Evolutionary conservation across 495 filamentous ascomycete species (phyloP), one percentile per base, ranked within the genome.

Genomic region (Cairneyella variabilis): DNA sequence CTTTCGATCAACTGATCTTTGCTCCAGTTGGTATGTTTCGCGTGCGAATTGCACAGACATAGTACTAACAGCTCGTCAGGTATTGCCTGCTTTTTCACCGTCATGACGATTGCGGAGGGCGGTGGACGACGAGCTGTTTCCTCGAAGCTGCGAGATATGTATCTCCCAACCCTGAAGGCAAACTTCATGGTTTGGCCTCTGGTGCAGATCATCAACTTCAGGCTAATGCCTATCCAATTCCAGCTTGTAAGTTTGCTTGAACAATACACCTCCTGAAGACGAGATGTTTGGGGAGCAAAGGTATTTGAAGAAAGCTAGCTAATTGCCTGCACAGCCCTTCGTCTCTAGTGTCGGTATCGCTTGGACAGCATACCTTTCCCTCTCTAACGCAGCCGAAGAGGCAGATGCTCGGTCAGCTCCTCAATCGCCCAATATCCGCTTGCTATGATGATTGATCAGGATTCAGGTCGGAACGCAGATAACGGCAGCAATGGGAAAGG

Each of bases 331-430:
- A 32, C 56, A 97, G 93, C 95, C 95, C 2, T 97, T 99, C 65
- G 95, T 97, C 11, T 96, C 91, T 3, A 92, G 88, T 22, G 73
- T 99, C 51, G 95, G 95, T 77, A 97, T 99, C 59, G 91, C 90
- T 41, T 99, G 95, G 95, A 99, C 95, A n/a, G 91, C 90, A 20
- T 99, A 97, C 66, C 82, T 99, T 22, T 97, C 91, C 0, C 78
- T 99, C 3, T 93, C 89, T 49, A 99, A 97, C 66, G 86, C 91
- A 22, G 71, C 91, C 0, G 90, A 92, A 45, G 85, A 95, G 23
- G 70, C 56, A 27, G 42, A 57, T 14, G 48, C 56, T 30, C 56
- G 40, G 45, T 63, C 59, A 48, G 61, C 56, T 37, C 58, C 63
- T 22, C 54, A 53, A 40, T 66, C 69, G 25, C 63, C 68, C n/a